Conservation (phyloP, 1,284 basidiomycete genomes). For the Tylopilus orsonianus region DNA sequence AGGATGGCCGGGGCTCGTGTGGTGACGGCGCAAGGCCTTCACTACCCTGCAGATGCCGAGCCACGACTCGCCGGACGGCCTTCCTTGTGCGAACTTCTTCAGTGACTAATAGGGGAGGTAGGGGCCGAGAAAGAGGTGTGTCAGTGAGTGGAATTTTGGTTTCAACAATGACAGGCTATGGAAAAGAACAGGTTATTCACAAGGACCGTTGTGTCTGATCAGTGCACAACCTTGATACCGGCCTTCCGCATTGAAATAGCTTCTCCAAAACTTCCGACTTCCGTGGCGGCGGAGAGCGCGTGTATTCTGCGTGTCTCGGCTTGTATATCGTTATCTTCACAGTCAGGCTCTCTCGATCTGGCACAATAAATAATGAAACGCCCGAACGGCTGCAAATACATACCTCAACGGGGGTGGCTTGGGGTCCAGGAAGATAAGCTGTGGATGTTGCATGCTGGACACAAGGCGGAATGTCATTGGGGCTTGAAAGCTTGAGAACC, state of each 20-base stretch:
- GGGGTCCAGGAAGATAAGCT: conserved; percentile 39
- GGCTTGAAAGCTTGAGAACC: not conserved
- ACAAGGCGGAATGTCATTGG: conserved; percentile 30
- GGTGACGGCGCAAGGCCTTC: conserved; percentile 18
- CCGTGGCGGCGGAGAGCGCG: conserved; percentile 41
- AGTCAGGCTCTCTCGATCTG: conserved; percentile 45
- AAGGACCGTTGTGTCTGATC: not conserved
- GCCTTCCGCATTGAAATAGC: not conserved
- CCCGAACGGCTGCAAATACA: conserved; percentile 27
- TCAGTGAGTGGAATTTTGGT: conserved; percentile 11
- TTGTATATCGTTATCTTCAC: conserved; percentile 42
- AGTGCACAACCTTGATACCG: conserved; percentile 18
- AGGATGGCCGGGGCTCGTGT: conserved; percentile 23
- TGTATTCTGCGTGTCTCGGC: conserved; percentile 40
- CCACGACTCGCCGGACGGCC: not conserved
- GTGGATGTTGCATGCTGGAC: conserved; percentile 36
- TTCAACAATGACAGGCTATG: conserved; percentile 11
- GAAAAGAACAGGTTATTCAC: conserved; percentile 1
- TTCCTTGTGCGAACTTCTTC: conserved; percentile 18
- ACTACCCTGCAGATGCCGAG: not conserved
- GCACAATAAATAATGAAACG: conserved; percentile 19
- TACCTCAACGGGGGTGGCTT: conserved; percentile 40
- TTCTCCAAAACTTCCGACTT: conserved; percentile 26
- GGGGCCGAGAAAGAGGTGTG: not conserved
- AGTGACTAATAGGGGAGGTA: conserved; percentile 23